phyloP scores from a whole-genome alignment of 1,139 yeast species.

The Tardiomyces depauwii region DNA sequence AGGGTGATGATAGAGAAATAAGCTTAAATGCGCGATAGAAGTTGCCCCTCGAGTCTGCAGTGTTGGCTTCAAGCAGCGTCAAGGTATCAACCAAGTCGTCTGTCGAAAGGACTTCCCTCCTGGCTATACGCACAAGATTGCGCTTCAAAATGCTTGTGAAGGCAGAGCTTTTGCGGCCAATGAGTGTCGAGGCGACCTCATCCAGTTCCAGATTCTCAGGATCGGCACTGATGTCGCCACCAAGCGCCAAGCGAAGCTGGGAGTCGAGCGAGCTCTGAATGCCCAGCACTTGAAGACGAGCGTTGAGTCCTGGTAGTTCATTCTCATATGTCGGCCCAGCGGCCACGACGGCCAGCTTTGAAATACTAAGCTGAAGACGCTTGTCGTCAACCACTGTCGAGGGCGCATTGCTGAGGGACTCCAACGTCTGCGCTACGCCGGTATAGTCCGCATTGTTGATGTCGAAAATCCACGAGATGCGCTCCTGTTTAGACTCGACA shows the following conservation, averaged over 20 bases:
- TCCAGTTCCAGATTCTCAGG: not conserved
- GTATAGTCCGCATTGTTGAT: constrained; percentile 40
- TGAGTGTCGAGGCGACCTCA: not conserved
- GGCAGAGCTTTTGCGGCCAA: constrained; percentile 5
- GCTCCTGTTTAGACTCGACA: constrained; percentile 36
- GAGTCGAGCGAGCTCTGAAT: constrained; percentile 6
- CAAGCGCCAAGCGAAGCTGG: not conserved
- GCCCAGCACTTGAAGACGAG: not conserved
- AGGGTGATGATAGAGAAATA: constrained; percentile 16
- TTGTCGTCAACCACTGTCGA: constrained; percentile 38
- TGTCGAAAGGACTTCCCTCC: constrained; percentile 32
- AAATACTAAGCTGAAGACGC: constrained; percentile 54
- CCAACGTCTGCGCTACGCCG: constrained; percentile 40
- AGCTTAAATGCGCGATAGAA: constrained; percentile 35
- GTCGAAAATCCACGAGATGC: constrained; percentile 67
- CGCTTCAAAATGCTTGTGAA: constrained; percentile 15
- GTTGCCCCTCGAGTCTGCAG: constrained; percentile 23
- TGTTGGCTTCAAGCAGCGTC: constrained; percentile 36
- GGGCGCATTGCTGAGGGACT: constrained; percentile 27
- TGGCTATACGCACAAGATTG: constrained; percentile 29
- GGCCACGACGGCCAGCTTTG: constrained; percentile 43
- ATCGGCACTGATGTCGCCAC: not conserved
- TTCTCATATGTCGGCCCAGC: not conserved
- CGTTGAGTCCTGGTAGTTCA: not conserved
- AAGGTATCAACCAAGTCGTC: constrained; percentile 45